phyloP scores from a whole-genome alignment of 805 yeast species.

The Suhomyces faveliae region DNA sequence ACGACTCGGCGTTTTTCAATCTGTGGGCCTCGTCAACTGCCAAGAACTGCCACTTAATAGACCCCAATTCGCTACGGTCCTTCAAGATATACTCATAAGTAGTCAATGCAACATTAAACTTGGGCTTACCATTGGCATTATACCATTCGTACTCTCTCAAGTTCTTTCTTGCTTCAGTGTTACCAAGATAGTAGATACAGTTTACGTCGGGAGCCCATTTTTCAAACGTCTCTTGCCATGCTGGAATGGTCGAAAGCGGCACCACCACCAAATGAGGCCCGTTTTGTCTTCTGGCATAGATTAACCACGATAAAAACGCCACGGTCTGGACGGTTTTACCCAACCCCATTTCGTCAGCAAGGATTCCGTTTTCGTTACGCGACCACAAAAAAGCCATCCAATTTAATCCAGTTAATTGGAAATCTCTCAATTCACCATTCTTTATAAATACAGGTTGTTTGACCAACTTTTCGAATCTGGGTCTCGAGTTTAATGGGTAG shows the following conservation, averaged over 20 bases:
- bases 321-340: conserved; percentile 98
- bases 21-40: conserved; percentile 99
- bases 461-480: conserved; percentile 82
- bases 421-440: conserved; percentile 90
- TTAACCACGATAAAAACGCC: conserved; percentile 88
- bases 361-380: conserved; percentile 92
- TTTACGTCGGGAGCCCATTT: conserved; percentile 97
- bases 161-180: conserved; percentile 76
- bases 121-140: conserved; percentile 63
- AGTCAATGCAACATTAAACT: conserved; percentile 88
- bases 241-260: conserved; percentile 93
- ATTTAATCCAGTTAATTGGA: conserved; percentile 95
- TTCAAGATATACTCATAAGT: conserved; percentile 96
- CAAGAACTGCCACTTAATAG: conserved; percentile 88
- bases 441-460: conserved; percentile 88
- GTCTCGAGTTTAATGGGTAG: conserved; percentile 69
- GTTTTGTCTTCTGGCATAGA: conserved; percentile 92
- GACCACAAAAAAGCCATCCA: conserved; percentile 99
- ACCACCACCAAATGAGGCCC: conserved; percentile 98
- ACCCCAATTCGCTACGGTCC: conserved; percentile 77
- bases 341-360: conserved; percentile 98
- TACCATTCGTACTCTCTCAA: conserved; percentile 86
- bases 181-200: conserved; percentile 90
- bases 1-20: conserved; percentile 88
- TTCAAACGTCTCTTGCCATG: conserved; percentile 99